Conservation (phyloP, 164 flowering plant species). For the Brasenia schreberi region DNA sequence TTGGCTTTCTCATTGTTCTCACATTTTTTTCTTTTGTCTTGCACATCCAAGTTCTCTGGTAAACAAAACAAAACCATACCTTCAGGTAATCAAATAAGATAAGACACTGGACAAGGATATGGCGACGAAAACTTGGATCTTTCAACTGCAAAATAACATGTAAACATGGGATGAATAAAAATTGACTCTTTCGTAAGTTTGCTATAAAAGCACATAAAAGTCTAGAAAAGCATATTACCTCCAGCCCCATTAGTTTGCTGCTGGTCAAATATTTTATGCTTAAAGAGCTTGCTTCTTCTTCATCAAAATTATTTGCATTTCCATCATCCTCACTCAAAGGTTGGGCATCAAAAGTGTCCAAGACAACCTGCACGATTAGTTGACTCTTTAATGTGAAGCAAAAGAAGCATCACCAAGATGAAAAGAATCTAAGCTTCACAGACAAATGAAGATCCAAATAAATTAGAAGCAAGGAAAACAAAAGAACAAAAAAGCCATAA, state of each 20-base stretch:
- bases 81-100: constrained; percentile 86
- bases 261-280: constrained; percentile 94
- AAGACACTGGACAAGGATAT: constrained; percentile 90
- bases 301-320: constrained; percentile 76
- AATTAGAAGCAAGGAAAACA: background rate
- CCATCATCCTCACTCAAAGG: constrained; percentile 96
- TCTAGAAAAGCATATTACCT: constrained; percentile 32
- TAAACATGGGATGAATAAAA: background rate
- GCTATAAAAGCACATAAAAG: background rate
- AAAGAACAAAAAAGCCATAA: background rate
- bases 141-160: constrained; percentile 43
- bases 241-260: constrained; percentile 94
- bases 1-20: too few relatives aligned
- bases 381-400: too few relatives aligned
- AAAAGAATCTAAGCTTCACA: background rate
- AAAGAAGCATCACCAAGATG: background rate
- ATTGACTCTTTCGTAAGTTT: background rate
- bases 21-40: too few relatives aligned
- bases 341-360: constrained; percentile 92
- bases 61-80: constrained; percentile 27
- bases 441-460: background rate
- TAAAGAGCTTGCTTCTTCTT: constrained; percentile 66
- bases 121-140: constrained; percentile 97
- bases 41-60: too few relatives aligned
- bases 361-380: constrained; percentile 42